These are phyloP conservation scores for Kalmusia sp. DNA, from an alignment of 2,329 filamentous ascomycete genomes.

Conservation along the genomic window DNA sequence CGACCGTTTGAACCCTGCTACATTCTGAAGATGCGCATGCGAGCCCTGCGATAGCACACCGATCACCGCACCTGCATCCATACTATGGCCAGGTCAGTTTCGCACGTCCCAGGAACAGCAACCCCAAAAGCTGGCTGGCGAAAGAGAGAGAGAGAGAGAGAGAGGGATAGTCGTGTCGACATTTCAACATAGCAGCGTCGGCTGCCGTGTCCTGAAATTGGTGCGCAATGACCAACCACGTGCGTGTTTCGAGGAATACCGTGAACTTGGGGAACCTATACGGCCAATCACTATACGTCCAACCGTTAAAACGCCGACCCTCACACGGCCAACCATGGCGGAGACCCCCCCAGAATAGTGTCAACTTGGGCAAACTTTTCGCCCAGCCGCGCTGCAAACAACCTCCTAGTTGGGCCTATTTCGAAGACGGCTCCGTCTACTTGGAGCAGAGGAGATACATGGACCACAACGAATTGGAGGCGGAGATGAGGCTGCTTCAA, in stretches of 20 bases:
- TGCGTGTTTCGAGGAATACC: slow-evolving; percentile 14
- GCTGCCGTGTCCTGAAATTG: neutral
- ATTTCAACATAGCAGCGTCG: neutral
- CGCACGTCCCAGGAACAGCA: neutral
- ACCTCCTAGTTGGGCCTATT: slow-evolving; percentile 25
- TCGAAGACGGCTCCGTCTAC: slow-evolving; percentile 32
- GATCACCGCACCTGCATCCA: neutral
- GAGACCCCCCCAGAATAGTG: slow-evolving; percentile 12
- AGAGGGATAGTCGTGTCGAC: neutral
- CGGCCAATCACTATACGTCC: too few species aligned
- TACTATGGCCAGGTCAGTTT: neutral
- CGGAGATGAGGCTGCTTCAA: slow-evolving; percentile 21
- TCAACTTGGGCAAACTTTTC: slow-evolving; percentile 25
- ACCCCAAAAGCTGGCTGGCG: too few species aligned
- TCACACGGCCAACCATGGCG: too few species aligned
- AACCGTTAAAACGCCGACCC: too few species aligned
- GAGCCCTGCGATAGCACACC: slow-evolving; percentile 1
- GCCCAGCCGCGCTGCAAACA: neutral
- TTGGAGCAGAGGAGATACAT: slow-evolving; percentile 12
- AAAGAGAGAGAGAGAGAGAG: neutral
- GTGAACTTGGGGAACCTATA: slow-evolving; percentile 22
- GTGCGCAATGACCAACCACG: slow-evolving; percentile 11
- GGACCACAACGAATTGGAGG: slow-evolving; percentile 23
- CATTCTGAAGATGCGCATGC: neutral
- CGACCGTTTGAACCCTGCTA: neutral